Evolutionary conservation across 2,329 filamentous ascomycete species (phyloP), one percentile per base, ranked within the genome.

Genomic region (Penicillium sp.): DNA sequence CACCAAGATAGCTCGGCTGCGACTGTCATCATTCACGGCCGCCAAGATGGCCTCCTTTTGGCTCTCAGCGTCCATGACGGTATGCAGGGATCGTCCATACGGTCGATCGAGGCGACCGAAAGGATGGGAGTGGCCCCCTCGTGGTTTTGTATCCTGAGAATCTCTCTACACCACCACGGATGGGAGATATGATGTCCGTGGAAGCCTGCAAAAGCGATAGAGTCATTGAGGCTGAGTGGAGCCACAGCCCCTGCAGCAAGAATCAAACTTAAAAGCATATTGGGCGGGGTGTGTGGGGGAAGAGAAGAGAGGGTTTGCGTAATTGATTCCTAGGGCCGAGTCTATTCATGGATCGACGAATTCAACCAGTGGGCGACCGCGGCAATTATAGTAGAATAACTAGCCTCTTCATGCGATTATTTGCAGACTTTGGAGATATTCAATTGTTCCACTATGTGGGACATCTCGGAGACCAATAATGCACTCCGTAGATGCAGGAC

Each of bases 1-100:
- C 22, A 52, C 50, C 9, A 57, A 16, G 23, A 60, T 60, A 16
- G 58, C 56, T 18, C 50, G 46, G 18, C 52, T 59, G 3, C 44
- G 55, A 29, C 51, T 47, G 20, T 51, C 46, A n/a, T 55, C 53
- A 16, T 46, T 32, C 18, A 51, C 50, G 11, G 42, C 49, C 26
- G 27, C 43, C 24, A 40, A 18, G 18, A 44, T 22, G 14, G 28
- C 34, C 9, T 39, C 23, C 20, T 44, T 39, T 13, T 22, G 14
- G 41, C 39, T 38, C 40, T 43, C 28, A 34, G 18, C 44, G 10
- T 44, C 44, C 51, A 54, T 56, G 13, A 34, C 47, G 44, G 34
- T 38, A 46, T 37, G 24, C 14, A 32, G 14, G 26, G 34, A 41
- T 45, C 40, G 27, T 52, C 46, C 46, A 42, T 47, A 45, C 24